phyloP scores from a whole-genome alignment of 805 yeast genomes.

The Candida nanaspora region DNA sequence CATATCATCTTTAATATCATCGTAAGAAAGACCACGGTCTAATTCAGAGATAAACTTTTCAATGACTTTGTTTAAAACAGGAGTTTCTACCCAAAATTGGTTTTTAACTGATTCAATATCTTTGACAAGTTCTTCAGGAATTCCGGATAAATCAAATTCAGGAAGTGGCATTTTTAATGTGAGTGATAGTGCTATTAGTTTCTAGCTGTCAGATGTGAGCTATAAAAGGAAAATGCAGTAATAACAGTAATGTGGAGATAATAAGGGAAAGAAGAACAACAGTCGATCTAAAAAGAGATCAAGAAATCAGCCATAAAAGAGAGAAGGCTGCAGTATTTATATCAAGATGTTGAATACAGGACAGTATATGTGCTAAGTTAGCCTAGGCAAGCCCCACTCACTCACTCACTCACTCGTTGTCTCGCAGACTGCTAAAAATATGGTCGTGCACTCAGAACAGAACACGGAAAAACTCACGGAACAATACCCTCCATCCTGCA shows the following conservation, averaged over 20 bases:
- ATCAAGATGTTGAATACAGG: too few relatives aligned
- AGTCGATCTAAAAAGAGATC: too few relatives aligned
- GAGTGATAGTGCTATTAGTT: too few relatives aligned
- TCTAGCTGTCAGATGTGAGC: too few relatives aligned
- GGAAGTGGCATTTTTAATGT: conserved; percentile 4
- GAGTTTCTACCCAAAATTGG: conserved; percentile 35
- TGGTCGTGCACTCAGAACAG: neutral
- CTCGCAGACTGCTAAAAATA: neutral
- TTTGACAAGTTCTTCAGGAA: neutral
- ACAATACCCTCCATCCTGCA: neutral
- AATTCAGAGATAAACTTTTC: conserved; percentile 44
- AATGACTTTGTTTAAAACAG: conserved; percentile 35
- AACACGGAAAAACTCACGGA: neutral
- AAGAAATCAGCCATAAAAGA: too few relatives aligned
- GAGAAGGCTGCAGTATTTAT: too few relatives aligned
- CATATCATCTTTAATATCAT: conserved; percentile 35
- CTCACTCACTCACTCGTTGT: neutral
- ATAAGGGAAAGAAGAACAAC: too few relatives aligned
- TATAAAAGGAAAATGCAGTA: too few relatives aligned
- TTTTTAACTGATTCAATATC: conserved; percentile 28
- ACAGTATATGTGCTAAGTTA: too few relatives aligned
- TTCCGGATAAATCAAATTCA: neutral
- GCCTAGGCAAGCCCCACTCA: too few relatives aligned
- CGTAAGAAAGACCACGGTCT: conserved; percentile 42
- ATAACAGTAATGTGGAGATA: too few relatives aligned